phyloP scores from a whole-genome alignment of 306 rosid genomes.

The Pyrus bretschneideri region DNA sequence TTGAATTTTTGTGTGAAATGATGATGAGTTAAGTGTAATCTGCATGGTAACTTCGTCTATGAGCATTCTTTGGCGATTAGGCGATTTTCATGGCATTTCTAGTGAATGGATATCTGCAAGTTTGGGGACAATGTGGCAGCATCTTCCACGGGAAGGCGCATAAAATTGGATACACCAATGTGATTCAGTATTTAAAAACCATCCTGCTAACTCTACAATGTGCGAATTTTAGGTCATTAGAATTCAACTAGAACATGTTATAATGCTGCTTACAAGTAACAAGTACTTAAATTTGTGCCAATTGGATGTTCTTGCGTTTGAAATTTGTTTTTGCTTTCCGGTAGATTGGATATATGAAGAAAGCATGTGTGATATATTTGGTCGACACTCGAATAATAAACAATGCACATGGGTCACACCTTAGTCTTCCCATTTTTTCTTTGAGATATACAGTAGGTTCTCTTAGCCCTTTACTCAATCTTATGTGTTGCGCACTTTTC shows the following conservation, averaged over 20 bases:
- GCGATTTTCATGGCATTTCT: not conserved
- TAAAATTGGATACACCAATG: not conserved
- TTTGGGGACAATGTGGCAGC: not conserved
- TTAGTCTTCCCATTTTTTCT: not conserved
- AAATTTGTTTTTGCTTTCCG: not conserved
- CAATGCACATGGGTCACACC: not conserved
- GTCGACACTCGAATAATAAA: not conserved
- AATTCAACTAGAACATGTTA: not conserved
- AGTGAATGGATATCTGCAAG: not conserved
- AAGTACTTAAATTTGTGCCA: not conserved
- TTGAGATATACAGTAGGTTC: not conserved
- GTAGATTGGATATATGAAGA: not conserved
- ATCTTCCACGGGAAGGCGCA: not conserved
- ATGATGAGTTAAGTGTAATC: not conserved
- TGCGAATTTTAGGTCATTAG: not conserved
- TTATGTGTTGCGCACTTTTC: not conserved
- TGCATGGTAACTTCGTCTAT: not conserved
- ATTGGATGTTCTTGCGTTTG: not conserved
- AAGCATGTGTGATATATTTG: not conserved
- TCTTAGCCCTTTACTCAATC: not conserved
- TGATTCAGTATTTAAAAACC: not conserved
- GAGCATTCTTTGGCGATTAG: not conserved
- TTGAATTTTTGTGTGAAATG: not conserved
- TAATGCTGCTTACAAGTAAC: not conserved
- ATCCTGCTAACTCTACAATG: not conserved